Evolutionary conservation across 805 yeast genomes (phyloP), one percentile per base, ranked within the genome.

Genomic region (Hanseniaspora meyeri): DNA sequence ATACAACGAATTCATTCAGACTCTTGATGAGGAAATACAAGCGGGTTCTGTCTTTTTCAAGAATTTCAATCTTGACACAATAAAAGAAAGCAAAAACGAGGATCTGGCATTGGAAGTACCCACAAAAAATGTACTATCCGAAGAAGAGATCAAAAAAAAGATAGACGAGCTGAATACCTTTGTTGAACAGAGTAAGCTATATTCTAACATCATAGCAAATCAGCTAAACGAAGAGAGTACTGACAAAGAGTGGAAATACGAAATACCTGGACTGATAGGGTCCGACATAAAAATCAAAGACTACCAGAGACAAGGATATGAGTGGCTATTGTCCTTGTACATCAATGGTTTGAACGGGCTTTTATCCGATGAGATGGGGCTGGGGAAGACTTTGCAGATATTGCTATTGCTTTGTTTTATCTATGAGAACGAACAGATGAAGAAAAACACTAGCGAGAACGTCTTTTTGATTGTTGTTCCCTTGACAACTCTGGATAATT

Each of bases 281-380:
- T 16, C 38, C 3, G 81, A 81, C 8, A 86, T 87, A 34, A 64
- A 65, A 0, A 72, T 91, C 75, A 87, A 88, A 64, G 85, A 82
- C 32, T 89, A 93, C 65, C 98, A 91, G 68, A 67, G 87, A 19
- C 89, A 85, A 57, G 98, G 97, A 1, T 76, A 91, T 57, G 89
- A 87, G 60, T 91, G 97, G 97, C 71, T 93, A 43, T 77, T 83
- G 14, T 84, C 96, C 0, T 70, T 91, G 29, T 93, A 85, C 66
- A 95, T 90, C 65, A 93, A 91, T 68, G 98, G 97, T 0, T 73
- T 91, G 32, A 91, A 91, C 67, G 98, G 97, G 2, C 90, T 93
- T 38, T 71, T 93, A 20, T 97, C 97, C 0, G 97, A 93, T 70
- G 97, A 91, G 68, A 91, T 91, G 98, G 97, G 97, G 0, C 72